Evolutionary conservation across 352 stramenopile genomes (phyloP), one percentile per base, ranked within the genome.

Genomic region (Pythium folliculosum): DNA sequence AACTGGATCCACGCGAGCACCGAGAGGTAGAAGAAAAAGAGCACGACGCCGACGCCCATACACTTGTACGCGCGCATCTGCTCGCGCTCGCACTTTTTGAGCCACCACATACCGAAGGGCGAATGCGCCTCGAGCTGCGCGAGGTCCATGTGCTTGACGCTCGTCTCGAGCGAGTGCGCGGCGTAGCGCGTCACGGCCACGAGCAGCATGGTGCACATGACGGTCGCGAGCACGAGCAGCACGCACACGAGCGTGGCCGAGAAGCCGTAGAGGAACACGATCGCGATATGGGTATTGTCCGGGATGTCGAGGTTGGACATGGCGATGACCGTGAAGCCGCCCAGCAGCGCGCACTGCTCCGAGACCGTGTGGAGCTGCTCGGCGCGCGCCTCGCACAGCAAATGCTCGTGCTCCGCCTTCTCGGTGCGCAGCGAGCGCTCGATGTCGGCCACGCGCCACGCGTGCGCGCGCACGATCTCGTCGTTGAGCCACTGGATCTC

Each of bases 401-500:
- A 64, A 49, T 87, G 70, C 48, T 94, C 85, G 64, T 82, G 86
- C 65, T 91, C 78, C 32, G 85, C 70, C 58, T 88, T 88, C 61
- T 89, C 81, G 17, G 63, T 69, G 10, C 83, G 80, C n/a, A 88
- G 65, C n/a, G 76, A 74, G 14, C 85, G 82, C 72, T 91, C 80
- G 27, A 90, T 78, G 67, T 93, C 85, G 55, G 77, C 81, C 32
- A 72, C 65, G 21, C 85, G 82, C 82, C 85, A 93, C 71, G 80
- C 66, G 66, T 90, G 75, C 37, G 76, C 82, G 32, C 85, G 82
- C 63, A 88, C 75, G 43, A 88, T 84, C 60, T 90, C 85, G 72
- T 93, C 82, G 38, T 90, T 86, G 54, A 86, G 78, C 82, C 82
- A 91, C 68, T 91, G 85, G n/a, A 86, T 73, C 71, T 91, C 77